Evolutionary conservation across 2,329 filamentous ascomycete species (phyloP).

Genomic region (Penicillium paneum): DNA sequence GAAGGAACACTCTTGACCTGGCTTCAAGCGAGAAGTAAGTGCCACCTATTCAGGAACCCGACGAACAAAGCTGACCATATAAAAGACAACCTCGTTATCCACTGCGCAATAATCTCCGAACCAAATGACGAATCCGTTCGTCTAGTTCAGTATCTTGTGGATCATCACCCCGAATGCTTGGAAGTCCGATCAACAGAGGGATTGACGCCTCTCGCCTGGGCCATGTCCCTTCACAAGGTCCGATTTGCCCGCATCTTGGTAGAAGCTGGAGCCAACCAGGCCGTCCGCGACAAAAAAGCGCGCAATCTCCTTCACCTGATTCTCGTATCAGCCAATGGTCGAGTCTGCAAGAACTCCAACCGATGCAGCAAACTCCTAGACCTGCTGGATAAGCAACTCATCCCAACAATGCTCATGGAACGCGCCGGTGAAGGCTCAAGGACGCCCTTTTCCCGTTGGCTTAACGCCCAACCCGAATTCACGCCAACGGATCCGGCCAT

Average conservation of each 20-base stretch:
- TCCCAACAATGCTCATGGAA: constrained; percentile 32
- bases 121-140: constrained; percentile 45
- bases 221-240: constrained; percentile 50
- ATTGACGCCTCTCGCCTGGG: constrained; percentile 65
- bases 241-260: constrained; percentile 57
- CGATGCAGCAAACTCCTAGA: constrained; percentile 59
- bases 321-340: constrained; percentile 27
- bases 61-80: background rate
- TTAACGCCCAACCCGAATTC: constrained; percentile 28
- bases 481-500: background rate
- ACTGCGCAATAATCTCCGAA: constrained; percentile 59
- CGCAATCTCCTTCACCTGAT: constrained; percentile 68
- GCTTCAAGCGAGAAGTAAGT: constrained; percentile 50
- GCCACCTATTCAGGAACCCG: background rate
- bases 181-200: constrained; percentile 52
- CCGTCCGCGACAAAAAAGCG: constrained; percentile 57
- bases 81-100: constrained; percentile 55
- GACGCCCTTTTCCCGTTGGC: constrained; percentile 58
- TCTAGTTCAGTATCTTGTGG: constrained; percentile 64
- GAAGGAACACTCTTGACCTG: constrained; percentile 58
- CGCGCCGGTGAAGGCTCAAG: constrained; percentile 29
- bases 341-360: constrained; percentile 33
- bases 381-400: constrained; percentile 54
- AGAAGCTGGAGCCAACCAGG: constrained; percentile 66
- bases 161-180: constrained; percentile 59